These are phyloP conservation scores for Candida qinlingensis DNA, from an alignment of 805 yeast genomes.

Conservation along the genomic window DNA sequence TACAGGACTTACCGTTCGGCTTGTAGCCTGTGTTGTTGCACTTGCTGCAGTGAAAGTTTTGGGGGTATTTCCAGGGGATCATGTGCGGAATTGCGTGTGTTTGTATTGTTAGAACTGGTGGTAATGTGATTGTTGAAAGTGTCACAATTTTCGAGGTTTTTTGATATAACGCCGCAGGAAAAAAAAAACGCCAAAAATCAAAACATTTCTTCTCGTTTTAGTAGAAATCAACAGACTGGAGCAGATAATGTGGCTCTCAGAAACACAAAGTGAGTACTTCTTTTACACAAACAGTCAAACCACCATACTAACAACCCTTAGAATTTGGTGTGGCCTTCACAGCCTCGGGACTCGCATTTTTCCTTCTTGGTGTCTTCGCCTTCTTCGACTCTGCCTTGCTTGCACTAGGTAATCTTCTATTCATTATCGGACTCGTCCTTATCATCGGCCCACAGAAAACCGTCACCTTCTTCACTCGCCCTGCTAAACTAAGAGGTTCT, in stretches of 20 bases:
- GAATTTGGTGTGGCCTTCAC: constrained; percentile 93
- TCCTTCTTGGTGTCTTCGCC: constrained; percentile 75
- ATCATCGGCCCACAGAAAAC: constrained; percentile 89
- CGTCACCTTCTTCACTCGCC: constrained; percentile 75
- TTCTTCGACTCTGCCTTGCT: constrained; percentile 85
- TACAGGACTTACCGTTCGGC: constrained; percentile 57
- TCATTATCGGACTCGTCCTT: constrained; percentile 65
- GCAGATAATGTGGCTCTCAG: constrained; percentile 62
- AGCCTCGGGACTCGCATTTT: constrained; percentile 70
- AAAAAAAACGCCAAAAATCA: neutral
- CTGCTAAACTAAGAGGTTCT: constrained; percentile 82
- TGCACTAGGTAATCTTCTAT: constrained; percentile 70
- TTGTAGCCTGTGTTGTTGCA: constrained; percentile 73
- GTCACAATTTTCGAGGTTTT: neutral
- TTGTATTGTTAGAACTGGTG: neutral
- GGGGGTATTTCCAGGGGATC: constrained; percentile 63
- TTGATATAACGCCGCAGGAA: neutral
- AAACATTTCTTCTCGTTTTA: no score
- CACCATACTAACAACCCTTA: constrained; percentile 22
- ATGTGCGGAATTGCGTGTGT: no score
- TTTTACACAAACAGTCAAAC: neutral
- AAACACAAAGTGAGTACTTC: constrained; percentile 50
- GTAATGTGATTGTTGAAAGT: neutral
- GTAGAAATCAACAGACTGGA: no score
- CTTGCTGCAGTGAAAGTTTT: constrained; percentile 52